Percentiles rank a stretch among this genome's conserved stretches.
Evolutionary conservation across 1,139 yeast species (phyloP).

Genomic region (Saccharomyces hybrid): DNA sequence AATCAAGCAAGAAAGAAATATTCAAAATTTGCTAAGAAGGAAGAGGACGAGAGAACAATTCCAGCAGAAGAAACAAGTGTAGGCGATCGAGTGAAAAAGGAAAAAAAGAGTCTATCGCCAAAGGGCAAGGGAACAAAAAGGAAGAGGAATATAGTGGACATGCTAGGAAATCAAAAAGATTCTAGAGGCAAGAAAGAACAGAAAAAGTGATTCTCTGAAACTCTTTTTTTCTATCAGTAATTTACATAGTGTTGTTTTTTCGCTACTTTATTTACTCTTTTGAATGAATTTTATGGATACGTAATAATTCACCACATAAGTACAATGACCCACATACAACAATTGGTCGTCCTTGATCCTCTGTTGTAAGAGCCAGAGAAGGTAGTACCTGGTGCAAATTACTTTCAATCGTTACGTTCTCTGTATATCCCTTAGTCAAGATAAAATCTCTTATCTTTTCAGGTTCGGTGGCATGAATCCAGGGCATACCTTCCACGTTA

Average conservation of each 20-base stretch:
- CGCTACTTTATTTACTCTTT: neutral
- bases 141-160: conserved; percentile 9
- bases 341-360: conserved; percentile 29
- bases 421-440: conserved; percentile 24
- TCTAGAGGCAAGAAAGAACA: conserved; percentile 2
- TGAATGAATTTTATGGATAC: conserved; percentile 27
- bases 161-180: conserved; percentile 5
- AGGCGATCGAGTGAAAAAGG: conserved; percentile 1
- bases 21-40: neutral
- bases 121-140: neutral
- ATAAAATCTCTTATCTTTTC: conserved; percentile 36
- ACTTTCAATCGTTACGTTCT: conserved; percentile 18
- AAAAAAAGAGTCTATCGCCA: conserved; percentile 3
- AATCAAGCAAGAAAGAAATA: conserved; percentile 2
- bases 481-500: conserved; percentile 82
- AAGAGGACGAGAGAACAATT: neutral
- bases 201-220: neutral
- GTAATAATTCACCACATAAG: conserved; percentile 60
- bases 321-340: conserved; percentile 77
- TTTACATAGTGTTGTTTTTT: neutral
- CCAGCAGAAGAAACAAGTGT: neutral
- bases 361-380: neutral
- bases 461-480: conserved; percentile 55
- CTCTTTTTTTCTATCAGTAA: neutral
- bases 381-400: conserved; percentile 1